Conservation (phyloP, 371 early-diverging fungal species). For the Funneliformis caledonium region DNA sequence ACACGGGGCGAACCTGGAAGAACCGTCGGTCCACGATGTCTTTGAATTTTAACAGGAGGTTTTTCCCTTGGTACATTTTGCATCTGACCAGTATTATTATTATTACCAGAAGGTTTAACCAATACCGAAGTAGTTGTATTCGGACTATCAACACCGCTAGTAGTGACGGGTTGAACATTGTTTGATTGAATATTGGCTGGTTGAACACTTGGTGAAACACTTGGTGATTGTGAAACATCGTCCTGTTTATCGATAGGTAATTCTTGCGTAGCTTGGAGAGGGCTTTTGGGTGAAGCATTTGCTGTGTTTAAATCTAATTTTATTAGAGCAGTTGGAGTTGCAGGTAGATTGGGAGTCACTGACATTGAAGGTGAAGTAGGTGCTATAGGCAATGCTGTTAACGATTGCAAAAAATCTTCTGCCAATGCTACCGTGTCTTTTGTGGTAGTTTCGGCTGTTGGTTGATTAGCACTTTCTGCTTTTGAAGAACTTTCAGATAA, state of each 20-base stretch:
- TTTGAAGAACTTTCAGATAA: not conserved
- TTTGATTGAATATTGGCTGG: not conserved
- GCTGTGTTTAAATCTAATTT: not conserved
- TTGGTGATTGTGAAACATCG: not conserved
- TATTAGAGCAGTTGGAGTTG: not conserved
- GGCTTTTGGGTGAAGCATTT: not conserved
- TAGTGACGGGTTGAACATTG: not conserved
- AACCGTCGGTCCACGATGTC: not conserved
- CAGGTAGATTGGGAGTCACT: not conserved
- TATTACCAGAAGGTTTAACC: not conserved
- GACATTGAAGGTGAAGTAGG: not conserved
- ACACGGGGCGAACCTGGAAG: not conserved
- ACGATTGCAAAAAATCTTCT: not conserved
- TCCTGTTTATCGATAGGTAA: not conserved
- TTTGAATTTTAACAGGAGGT: constrained; percentile 26
- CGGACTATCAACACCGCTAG: not conserved
- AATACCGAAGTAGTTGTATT: not conserved
- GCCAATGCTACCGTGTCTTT: not conserved
- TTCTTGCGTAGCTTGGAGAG: not conserved
- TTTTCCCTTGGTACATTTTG: not conserved
- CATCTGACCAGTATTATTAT: not conserved
- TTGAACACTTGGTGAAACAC: not conserved
- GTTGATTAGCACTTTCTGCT: not conserved
- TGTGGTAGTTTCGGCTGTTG: not conserved
- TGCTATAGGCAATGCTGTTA: not conserved